Base-by-base conservation (phyloP, 495 filamentous ascomycete genomes). In the Margaritispora aquatica region DNA sequence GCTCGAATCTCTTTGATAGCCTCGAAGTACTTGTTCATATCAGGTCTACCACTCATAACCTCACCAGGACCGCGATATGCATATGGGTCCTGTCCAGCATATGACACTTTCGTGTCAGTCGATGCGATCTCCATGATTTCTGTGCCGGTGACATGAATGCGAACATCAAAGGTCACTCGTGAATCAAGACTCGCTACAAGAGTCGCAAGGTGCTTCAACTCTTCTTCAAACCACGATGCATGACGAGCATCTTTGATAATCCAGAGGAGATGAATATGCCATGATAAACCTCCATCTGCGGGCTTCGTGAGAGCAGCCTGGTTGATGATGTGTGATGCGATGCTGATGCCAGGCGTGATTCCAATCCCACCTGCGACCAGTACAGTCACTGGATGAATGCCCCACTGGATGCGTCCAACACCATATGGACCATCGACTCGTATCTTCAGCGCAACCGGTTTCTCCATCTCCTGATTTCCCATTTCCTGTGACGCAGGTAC, bases 341-440 rank as follows among this genome's bases (percentile, higher is more conserved):
- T 66, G 26, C 59, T 59, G 29, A 66, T 66, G 5, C 54, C 56
- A n/a, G 63, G 63, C 36, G 63, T 66, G 44, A 66, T 66, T 20
- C 63, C 63, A 49, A 66, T 66, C 1, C 63, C 63, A 17, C 63
- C 63, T 1, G 63, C 59, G 1, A 66, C 53, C 4, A 66, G 51
- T 0, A 56, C 55, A 4, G 57, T 55, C 26, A 60, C 55, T 0
- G 59, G 60, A 54, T 66, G 26, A 17, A 47, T 27, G 0, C 52
- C 60, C 55, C 58, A 66, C 17, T 51, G 55, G 15, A 57, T 49
- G 1, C 20, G 26, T 1, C 63, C 55, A 1, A 61, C 49, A 4
- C 63, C 60, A 52, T 66, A 60, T 2, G 63, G 63, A 11, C 63
- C 63, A 54, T 66, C 63, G 1, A 66, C 41, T 1, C 57, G 49